phyloP scores from a whole-genome alignment of 768 basidiomycete species.

The Inosperma sp. region DNA sequence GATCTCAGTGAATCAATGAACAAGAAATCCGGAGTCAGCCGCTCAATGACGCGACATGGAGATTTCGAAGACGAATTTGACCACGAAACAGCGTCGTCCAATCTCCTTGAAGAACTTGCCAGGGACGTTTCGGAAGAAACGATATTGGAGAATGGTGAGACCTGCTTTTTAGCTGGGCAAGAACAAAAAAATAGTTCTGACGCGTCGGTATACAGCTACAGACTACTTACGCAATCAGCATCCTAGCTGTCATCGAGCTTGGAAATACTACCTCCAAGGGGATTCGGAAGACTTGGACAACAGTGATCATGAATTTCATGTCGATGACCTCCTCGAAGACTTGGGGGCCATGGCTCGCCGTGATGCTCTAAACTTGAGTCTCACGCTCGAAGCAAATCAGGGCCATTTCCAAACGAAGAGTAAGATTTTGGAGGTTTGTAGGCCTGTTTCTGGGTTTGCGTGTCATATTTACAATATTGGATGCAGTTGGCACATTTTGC shows the following conservation, averaged over 20 bases:
- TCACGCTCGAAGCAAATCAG: conserved; percentile 2
- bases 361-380: not conserved
- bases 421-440: conserved; percentile 2
- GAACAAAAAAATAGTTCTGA: not conserved
- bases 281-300: not conserved
- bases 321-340: not conserved
- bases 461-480: conserved; percentile 1
- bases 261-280: not conserved
- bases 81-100: not conserved
- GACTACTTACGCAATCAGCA: not conserved
- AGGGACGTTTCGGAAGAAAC: not conserved
- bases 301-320: not conserved
- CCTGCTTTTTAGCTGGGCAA: not conserved
- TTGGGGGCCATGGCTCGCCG: not conserved
- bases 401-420: not conserved
- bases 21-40: not conserved
- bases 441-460: not conserved
- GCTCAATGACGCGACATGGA: not conserved
- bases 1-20: conserved; percentile 8
- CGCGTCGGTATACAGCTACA: not conserved
- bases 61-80: not conserved
- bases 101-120: not conserved
- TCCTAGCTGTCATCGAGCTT: conserved; percentile 3
- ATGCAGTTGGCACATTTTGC: conserved; percentile 4
- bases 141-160: conserved; percentile 1